Evolutionary conservation across 2,329 filamentous ascomycete genomes (phyloP), one percentile per base, ranked within the genome.

Genomic region (Pseudogymnoascus pannorum): DNA sequence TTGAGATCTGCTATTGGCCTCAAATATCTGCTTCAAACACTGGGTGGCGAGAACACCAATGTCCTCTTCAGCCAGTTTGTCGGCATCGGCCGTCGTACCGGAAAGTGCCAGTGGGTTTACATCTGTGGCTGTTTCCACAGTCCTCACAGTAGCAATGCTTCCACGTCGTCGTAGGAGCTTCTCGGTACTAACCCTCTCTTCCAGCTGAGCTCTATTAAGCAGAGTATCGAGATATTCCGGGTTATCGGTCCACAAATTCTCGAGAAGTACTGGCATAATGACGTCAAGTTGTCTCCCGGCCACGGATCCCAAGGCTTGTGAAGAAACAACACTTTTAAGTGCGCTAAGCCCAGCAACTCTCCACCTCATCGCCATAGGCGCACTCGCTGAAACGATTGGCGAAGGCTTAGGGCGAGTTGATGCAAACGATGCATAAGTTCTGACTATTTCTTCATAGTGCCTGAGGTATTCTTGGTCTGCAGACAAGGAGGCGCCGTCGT

Each of bases 21-120:
- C 80, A 69, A 96, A 96, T 54, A 97, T 89, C 68, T 88, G 87
- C 74, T 93, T 90, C 61, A 99, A 77, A 71, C 92, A 95, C 68
- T 92, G 87, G 68, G 96, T 80, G 4, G 94, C 93, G 64, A 95
- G 78, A 6, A 95, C 79, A 26, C 89, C 89, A 14, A 92, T 91
- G 70, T 95, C 89, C 75, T 96, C 87, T 74, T 97, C 92, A 1
- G 91, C 92, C 63, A 94, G 78, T 72, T 88, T 91, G 74, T 97
- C 94, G 24, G 91, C 91, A 71, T 97, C 93, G 22, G 87, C 87
- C 0, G 90, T 89, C 0, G 91, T 91, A 60, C 88, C 90, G 1
- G 88, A 84, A n/a, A 91, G 83, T 22, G 89, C 88, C 44, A 89
- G 82, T 4, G 82, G 82, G 64, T 89, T 89, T 5, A 86, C 82